These are phyloP conservation scores for Penicillium chermesinum DNA, from an alignment of 495 filamentous ascomycete genomes.

Conservation along the genomic window DNA sequence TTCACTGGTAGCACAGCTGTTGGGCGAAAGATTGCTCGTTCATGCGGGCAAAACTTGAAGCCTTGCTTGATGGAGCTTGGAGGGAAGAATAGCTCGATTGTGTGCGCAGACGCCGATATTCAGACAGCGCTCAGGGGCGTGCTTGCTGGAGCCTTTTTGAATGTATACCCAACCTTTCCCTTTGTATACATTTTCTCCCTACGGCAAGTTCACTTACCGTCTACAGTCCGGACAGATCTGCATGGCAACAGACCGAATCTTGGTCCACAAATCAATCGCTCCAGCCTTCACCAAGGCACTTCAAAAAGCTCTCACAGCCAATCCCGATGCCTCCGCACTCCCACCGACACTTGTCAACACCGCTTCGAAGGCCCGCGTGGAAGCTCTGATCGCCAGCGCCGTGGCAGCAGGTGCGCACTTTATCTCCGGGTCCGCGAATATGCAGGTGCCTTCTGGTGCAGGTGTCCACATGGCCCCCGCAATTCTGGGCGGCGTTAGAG, in stretches of 20 bases:
- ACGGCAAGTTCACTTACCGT: neutral
- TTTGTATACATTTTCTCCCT: neutral
- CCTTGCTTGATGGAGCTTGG: slow-evolving; percentile 59
- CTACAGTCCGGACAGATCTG: slow-evolving; percentile 72
- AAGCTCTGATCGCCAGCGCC: slow-evolving; percentile 57
- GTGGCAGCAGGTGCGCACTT: slow-evolving; percentile 60
- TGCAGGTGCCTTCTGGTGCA: slow-evolving; percentile 31
- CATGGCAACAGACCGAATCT: slow-evolving; percentile 83
- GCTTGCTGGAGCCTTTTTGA: slow-evolving; percentile 46
- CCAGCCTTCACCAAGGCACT: slow-evolving; percentile 48
- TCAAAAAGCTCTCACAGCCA: slow-evolving; percentile 42
- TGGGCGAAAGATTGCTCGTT: slow-evolving; percentile 50
- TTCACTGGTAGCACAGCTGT: slow-evolving; percentile 56
- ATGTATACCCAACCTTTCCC: slow-evolving; percentile 25
- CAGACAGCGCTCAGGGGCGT: slow-evolving; percentile 46
- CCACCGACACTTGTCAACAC: slow-evolving; percentile 59
- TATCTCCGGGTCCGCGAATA: slow-evolving; percentile 45
- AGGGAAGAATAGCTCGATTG: slow-evolving; percentile 56
- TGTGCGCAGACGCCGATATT: slow-evolving; percentile 53
- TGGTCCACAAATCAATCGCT: slow-evolving; percentile 66
- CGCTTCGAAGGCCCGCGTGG: slow-evolving; percentile 57
- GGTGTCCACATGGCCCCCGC: slow-evolving; percentile 64
- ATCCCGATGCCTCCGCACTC: slow-evolving; percentile 36
- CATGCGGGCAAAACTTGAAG: slow-evolving; percentile 51
- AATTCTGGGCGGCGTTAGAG: slow-evolving; percentile 59